Evolutionary conservation across 2,329 filamentous ascomycete species (phyloP), one percentile per base, ranked within the genome.

Genomic region (Arthrinium phaeospermum): DNA sequence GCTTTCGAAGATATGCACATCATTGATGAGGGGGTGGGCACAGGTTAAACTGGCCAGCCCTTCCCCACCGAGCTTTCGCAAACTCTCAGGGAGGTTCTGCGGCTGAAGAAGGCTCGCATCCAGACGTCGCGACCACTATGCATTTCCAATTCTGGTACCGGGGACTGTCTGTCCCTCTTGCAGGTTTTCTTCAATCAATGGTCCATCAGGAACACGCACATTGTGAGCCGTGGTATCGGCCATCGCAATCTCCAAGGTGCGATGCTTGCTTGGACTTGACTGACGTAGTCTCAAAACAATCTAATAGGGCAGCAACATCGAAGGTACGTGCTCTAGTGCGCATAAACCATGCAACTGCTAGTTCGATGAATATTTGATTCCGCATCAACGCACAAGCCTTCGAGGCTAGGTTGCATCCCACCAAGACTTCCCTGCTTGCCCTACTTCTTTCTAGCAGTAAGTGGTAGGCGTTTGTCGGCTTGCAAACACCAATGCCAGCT

Each of bases 261-360:
- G 34, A 64, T 64, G n/a, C 57, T 64, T 64, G n/a, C 57, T 64
- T 64, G 22, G 34, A 41, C 57, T 37, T 30, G 57, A 64, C 34
- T 64, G 57, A 64, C 57, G 57, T 64, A 64, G 57, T 64, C 41
- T 37, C 57, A 64, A 41, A 64, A 37, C 57, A 64, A 64, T 64
- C 41, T 41, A 5, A 41, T 64, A 64, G 57, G 57, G 57, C 57
- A 64, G 34, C 57, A 64, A 64, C 57, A 64, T 41, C 57, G n/a
- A n/a, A n/a, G 57, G 57, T 37, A 64, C 34, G 57, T 64, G 57
- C 57, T 64, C 22, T 64, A 64, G 57, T 64, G 57, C 37, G 37
- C 57, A 37, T n/a, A 41, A 64, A 37, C 57, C 57, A 41, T 64
- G 57, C 30, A 14, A 64, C 30, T 61, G 53, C 41, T 64, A 64